phyloP scores from a whole-genome alignment of 2,329 filamentous ascomycete genomes.

The Emericellopsis atlantica region DNA sequence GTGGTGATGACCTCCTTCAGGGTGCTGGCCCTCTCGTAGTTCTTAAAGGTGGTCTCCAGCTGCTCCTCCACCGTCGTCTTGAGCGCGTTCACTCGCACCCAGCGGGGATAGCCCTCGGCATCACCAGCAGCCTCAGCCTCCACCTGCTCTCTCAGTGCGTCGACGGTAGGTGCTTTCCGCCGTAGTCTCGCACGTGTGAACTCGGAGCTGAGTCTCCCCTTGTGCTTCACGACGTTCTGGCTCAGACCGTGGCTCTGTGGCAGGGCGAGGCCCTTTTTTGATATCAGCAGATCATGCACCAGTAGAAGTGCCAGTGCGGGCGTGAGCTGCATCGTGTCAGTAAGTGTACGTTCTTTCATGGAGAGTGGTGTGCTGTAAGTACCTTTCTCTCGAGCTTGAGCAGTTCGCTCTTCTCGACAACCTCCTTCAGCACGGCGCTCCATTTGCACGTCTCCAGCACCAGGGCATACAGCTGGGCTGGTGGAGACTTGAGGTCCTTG shows the following conservation, averaged over 20 bases:
- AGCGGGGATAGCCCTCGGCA: slow-evolving; percentile 61
- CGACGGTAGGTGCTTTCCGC: slow-evolving; percentile 54
- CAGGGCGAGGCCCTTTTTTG: slow-evolving; percentile 72
- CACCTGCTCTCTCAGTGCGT: slow-evolving; percentile 49
- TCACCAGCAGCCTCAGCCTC: slow-evolving; percentile 34
- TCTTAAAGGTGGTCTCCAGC: slow-evolving; percentile 60
- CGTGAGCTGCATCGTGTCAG: slow-evolving; percentile 45
- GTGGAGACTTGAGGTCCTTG: slow-evolving; percentile 62
- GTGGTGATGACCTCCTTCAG: slow-evolving; percentile 41
- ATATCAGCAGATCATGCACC: slow-evolving; percentile 72
- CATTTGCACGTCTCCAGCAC: slow-evolving; percentile 83
- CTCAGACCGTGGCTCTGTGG: slow-evolving; percentile 69
- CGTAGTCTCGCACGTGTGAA: slow-evolving; percentile 69
- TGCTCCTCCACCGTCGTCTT: slow-evolving; percentile 59
- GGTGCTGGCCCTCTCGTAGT: slow-evolving; percentile 41
- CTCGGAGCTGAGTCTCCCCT: slow-evolving; percentile 67
- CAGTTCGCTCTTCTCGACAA: slow-evolving; percentile 71
- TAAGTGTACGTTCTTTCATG: slow-evolving; percentile 11
- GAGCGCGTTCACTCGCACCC: slow-evolving; percentile 79
- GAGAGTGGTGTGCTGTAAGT: slow-evolving; percentile 7
- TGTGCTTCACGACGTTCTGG: slow-evolving; percentile 66
- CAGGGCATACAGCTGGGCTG: slow-evolving; percentile 76
- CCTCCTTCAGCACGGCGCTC: slow-evolving; percentile 73
- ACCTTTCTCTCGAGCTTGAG: slow-evolving; percentile 79
- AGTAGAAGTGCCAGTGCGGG: slow-evolving; percentile 71